phyloP scores from a whole-genome alignment of 179 eudicot genomes.

The Carnegiea gigantea region DNA sequence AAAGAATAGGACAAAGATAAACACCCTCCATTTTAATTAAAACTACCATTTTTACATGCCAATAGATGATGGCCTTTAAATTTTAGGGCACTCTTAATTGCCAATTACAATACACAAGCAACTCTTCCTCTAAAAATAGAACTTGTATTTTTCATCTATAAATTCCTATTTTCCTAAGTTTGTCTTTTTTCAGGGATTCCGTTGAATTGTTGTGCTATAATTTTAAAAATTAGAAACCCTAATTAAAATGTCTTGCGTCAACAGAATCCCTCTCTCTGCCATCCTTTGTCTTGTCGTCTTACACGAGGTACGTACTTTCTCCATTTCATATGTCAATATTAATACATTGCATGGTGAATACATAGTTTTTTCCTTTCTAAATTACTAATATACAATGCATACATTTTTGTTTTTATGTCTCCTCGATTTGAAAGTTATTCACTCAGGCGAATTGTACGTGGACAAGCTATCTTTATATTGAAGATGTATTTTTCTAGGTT shows the following conservation, averaged over 20 bases:
- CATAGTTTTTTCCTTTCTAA: too few relatives aligned
- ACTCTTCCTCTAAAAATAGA: slow-evolving; percentile 6
- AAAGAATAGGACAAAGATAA: slow-evolving; percentile 19
- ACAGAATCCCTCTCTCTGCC: slow-evolving; percentile 29
- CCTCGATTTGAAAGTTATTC: too few relatives aligned
- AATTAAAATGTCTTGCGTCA: slow-evolving; percentile 20
- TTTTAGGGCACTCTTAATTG: slow-evolving; percentile 18
- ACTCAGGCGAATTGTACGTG: too few relatives aligned
- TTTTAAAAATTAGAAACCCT: background rate
- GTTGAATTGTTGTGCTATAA: background rate
- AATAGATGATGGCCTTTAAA: background rate
- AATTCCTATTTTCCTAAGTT: background rate
- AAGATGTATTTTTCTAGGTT: too few relatives aligned
- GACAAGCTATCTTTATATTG: too few relatives aligned
- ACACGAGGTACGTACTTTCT: slow-evolving; percentile 22
- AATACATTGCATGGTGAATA: too few relatives aligned
- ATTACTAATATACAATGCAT: too few relatives aligned
- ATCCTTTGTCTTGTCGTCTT: slow-evolving; percentile 30
- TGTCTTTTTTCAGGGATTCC: slow-evolving; percentile 23
- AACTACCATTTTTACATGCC: background rate
- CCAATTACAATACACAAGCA: slow-evolving; percentile 1
- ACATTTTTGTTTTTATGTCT: too few relatives aligned
- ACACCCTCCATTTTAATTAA: background rate
- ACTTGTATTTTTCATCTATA: background rate
- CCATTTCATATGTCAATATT: too few relatives aligned